These are phyloP conservation scores for Phytophthora idaei DNA, from an alignment of 352 stramenopile species.

Conservation along the genomic window DNA sequence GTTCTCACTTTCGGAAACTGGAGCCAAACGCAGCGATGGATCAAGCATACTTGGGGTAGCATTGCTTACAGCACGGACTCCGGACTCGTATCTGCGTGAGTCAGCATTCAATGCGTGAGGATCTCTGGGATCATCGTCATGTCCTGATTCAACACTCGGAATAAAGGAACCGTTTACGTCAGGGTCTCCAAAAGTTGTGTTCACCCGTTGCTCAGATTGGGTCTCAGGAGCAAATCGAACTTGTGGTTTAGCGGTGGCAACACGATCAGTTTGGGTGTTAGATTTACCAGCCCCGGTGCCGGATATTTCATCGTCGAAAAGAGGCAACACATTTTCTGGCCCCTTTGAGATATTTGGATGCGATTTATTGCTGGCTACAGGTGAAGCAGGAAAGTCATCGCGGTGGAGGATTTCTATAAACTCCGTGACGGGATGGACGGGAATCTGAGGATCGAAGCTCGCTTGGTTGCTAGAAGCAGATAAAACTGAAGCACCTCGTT, in stretches of 20 bases:
- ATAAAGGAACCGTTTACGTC: not conserved
- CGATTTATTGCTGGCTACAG: not conserved
- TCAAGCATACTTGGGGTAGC: conserved; percentile 5
- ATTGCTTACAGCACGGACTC: not conserved
- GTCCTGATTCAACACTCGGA: not conserved
- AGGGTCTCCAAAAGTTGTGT: not conserved
- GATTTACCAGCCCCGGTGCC: not conserved
- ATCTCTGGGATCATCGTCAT: not conserved
- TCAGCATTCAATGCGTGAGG: not conserved
- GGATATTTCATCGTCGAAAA: conserved; percentile 23
- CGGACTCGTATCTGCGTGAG: not conserved
- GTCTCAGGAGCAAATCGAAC: not conserved
- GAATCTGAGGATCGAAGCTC: not conserved
- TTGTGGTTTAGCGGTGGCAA: not conserved
- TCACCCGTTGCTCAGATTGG: not conserved
- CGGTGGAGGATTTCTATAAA: not conserved
- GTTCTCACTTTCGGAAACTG: not conserved
- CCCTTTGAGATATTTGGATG: not conserved
- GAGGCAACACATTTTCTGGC: conserved; percentile 17
- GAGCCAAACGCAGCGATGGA: conserved; percentile 8
- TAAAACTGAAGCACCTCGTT: not conserved
- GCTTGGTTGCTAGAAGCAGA: not conserved
- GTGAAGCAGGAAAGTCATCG: not conserved
- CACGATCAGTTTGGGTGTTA: not conserved
- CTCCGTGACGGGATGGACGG: not conserved